Evolutionary conservation across 495 filamentous ascomycete genomes (phyloP), one percentile per base, ranked within the genome.

Genomic region (Penicillium paxilli): DNA sequence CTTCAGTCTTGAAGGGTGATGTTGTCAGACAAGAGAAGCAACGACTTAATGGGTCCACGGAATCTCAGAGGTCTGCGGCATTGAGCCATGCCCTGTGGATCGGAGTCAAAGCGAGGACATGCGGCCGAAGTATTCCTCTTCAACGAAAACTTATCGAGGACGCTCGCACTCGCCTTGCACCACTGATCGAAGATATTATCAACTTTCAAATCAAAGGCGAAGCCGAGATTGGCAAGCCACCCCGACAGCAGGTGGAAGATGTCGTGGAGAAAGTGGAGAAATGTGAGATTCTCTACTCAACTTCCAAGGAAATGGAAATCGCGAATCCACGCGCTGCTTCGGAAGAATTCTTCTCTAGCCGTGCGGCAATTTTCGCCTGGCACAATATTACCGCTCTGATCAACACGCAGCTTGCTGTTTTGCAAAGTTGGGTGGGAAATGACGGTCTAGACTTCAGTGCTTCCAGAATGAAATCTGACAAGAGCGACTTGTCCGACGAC

Each of bases 11-110:
- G 58, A 98, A 92, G 30, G 94, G 94, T 47, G 94, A 98, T 68
- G 95, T 98, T 10, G 93, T 98, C 20, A 89, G 90, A 57, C 94
- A 98, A 69, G 94, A 98, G 74, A 98, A 98, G 75, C 94, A 96
- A 64, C 83, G 94, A 25, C 72, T 98, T 58, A 91, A 93, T 60
- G 94, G 92, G 16, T 83, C 88, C 20, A 79, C 84, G 7, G 94
- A 96, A 57, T 83, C 87, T 48, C 82, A 86, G 48, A 85, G 83
- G 32, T 87, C 89, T 51, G 79, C 81, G 37, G 82, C 86, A 16
- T 76, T 92, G 58, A 90, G 88, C 62, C 80, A 82, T 23, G 95
- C 96, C 55, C 81, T 98, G 23, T 98, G 95, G 91, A 72, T 96
- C 23, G 94, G 92, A 14, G 81, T 98, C 14, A 81, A 90, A 50